A percentile compares a stretch with the other conserved stretches of the same genome.
These are phyloP conservation scores for Polygonum aviculare DNA, from an alignment of 148 eudicot species.

Conservation along the genomic window DNA sequence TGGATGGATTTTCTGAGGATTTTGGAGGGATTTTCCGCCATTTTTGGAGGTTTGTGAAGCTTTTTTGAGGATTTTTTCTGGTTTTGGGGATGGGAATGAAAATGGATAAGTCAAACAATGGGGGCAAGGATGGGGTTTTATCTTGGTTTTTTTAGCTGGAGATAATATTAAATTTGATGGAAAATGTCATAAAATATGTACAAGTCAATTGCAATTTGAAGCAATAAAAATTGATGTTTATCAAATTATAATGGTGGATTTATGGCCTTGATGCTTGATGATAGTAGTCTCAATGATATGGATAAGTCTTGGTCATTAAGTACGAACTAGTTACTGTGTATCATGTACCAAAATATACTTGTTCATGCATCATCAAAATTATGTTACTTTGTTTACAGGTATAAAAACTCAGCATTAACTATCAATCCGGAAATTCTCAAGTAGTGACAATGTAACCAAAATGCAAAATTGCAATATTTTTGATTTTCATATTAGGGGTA, in stretches of 20 bases:
- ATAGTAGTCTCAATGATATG: neutral
- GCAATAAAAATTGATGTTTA: no score
- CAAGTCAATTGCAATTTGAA: no score
- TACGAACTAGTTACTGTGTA: neutral
- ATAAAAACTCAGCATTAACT: no score
- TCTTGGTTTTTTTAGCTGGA: neutral
- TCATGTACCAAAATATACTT: neutral
- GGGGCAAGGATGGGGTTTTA: neutral
- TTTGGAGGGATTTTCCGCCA: constrained; percentile 16
- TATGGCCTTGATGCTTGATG: neutral
- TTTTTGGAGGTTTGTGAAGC: neutral
- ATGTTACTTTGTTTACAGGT: no score
- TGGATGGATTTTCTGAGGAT: constrained; percentile 53
- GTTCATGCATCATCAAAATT: no score
- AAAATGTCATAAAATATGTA: neutral
- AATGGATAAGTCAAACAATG: neutral
- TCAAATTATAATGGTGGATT: no score
- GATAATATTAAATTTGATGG: neutral
- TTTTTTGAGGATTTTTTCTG: neutral
- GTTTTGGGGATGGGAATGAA: neutral
- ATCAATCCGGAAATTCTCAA: neutral
- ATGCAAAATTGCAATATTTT: no score
- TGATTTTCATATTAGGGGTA: no score
- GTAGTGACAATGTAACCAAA: neutral
- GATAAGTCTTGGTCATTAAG: neutral